Percentiles rank a stretch among this genome's conserved stretches.
Conservation (phyloP, 768 basidiomycete species). For the Tremella mesenterica region DNA sequence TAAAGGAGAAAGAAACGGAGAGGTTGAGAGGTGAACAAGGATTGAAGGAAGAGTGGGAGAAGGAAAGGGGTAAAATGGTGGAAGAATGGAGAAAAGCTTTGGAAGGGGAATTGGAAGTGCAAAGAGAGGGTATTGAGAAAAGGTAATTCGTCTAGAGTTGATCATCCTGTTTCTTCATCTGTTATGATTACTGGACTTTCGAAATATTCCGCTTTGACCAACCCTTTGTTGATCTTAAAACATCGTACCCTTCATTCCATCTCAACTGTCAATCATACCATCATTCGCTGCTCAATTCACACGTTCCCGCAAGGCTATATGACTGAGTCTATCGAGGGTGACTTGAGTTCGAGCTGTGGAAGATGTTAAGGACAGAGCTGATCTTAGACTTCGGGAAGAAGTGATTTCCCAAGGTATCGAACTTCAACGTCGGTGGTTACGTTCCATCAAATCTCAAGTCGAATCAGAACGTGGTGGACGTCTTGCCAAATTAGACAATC, state of each 20-base stretch:
- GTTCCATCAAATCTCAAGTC: constrained; percentile 88
- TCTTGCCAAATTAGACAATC: constrained; percentile 85
- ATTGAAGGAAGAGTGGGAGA: constrained; percentile 69
- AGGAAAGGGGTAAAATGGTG: constrained; percentile 64
- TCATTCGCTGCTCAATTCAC: too few species aligned
- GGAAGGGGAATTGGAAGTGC: constrained; percentile 70
- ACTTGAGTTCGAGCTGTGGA: too few species aligned
- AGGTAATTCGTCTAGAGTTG: constrained; percentile 53
- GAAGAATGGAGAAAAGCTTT: constrained; percentile 77
- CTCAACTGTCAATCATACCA: too few species aligned
- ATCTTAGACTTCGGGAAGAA: constrained; percentile 72
- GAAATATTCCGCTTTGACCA: too few species aligned
- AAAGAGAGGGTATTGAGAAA: constrained; percentile 89
- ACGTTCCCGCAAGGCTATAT: too few species aligned
- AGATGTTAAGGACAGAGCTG: too few species aligned
- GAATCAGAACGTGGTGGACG: constrained; percentile 95
- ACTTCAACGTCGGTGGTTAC: constrained; percentile 91
- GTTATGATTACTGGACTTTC: too few species aligned
- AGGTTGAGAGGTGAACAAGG: constrained; percentile 77
- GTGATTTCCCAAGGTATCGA: constrained; percentile 95
- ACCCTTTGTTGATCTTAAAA: too few species aligned
- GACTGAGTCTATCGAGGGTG: too few species aligned
- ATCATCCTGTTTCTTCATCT: constrained; percentile 5
- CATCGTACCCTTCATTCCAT: too few species aligned
- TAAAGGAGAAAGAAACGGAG: constrained; percentile 72